Base-by-base conservation (phyloP, 163 green algal genomes). In the Prototheca wickerhamii region DNA sequence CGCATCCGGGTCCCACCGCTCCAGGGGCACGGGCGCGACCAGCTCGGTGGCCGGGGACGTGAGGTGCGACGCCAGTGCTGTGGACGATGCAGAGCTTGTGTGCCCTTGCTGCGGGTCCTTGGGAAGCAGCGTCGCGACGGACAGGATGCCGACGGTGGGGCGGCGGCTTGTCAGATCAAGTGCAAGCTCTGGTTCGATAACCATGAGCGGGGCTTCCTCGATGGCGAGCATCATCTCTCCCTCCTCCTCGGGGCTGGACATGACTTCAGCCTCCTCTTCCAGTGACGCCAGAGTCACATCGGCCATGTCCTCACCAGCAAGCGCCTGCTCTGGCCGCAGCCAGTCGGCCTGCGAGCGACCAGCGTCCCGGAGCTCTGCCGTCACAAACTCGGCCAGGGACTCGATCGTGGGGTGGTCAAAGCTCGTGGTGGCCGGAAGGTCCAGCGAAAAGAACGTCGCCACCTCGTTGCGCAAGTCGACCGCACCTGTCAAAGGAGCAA, bases 361-460 rank as follows among this genome's bases (percentile, higher is more conserved):
- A 8, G 42, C 25, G 3, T 59, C 58, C 56, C 85, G 72, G 30
- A 95, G 70, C 4, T 35, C 43, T 53, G 58, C 58, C n/a, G n/a
- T 6, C 7, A 84, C 33, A 42, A 76, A 82, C 0, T 43, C 60
- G 1, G 69, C 62, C 23, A 92, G 53, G 17, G 64, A 69, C 1
- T 43, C 32, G 0, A 84, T 53, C 3, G 76, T 87, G n/a, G 85
- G 84, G 61, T 88, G 84, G 71, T 92, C 84, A 62, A 90, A 90
- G 15, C 81, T 67, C 33, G 85, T 60, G 2, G 82, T 87, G 42
- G 46, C 33, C 17, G 79, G 76, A 10, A 89, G 66, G 18, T 63
- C 68, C 26, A 85, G 18, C 63, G 53, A 40, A 86, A 69, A 64
- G 25, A 3, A 4, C n/a, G 21, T 34, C 5, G 74, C 62, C 53